Evolutionary conservation across 2,329 filamentous ascomycete genomes (phyloP).

Genomic region (Sarocladium brachiariae): DNA sequence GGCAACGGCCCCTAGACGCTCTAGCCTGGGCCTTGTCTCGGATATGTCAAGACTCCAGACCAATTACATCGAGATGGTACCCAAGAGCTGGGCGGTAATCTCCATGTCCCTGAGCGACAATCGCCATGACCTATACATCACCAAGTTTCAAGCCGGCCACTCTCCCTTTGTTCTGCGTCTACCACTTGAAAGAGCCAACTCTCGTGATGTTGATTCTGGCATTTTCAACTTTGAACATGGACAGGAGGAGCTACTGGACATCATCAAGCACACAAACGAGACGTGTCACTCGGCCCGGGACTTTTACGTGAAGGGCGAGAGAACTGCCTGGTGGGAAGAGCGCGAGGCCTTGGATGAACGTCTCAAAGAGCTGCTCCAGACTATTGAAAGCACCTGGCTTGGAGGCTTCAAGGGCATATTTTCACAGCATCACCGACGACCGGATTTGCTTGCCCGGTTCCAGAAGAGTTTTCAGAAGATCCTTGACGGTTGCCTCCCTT

Average conservation of each 20-base stretch:
- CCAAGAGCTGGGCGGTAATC: slow-evolving; percentile 73
- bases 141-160: slow-evolving; percentile 69
- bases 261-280: slow-evolving; percentile 74
- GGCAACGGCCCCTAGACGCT: slow-evolving; percentile 23
- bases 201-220: slow-evolving; percentile 69
- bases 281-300: slow-evolving; percentile 70
- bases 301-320: slow-evolving; percentile 66
- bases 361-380: slow-evolving; percentile 70
- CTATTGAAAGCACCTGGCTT: slow-evolving; percentile 89
- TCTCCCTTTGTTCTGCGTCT: slow-evolving; percentile 81
- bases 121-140: slow-evolving; percentile 77
- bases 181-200: slow-evolving; percentile 75
- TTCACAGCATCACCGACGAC: slow-evolving; percentile 59
- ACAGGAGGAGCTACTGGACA: slow-evolving; percentile 70
- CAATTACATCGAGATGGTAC: slow-evolving; percentile 81
- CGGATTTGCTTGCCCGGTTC: slow-evolving; percentile 65
- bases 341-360: slow-evolving; percentile 73
- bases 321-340: slow-evolving; percentile 83
- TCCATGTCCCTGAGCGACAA: slow-evolving; percentile 80
- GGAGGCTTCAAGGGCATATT: slow-evolving; percentile 95
- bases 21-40: slow-evolving; percentile 39
- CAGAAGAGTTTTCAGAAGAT: slow-evolving; percentile 70
- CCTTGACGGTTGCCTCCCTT: slow-evolving; percentile 79
- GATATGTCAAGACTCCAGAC: slow-evolving; percentile 63
- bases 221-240: slow-evolving; percentile 80